Percentiles rank a stretch among this genome's conserved stretches.
These are phyloP conservation scores for Mucor piriformis DNA, from an alignment of 371 early-diverging fungal species.

Conservation along the genomic window DNA sequence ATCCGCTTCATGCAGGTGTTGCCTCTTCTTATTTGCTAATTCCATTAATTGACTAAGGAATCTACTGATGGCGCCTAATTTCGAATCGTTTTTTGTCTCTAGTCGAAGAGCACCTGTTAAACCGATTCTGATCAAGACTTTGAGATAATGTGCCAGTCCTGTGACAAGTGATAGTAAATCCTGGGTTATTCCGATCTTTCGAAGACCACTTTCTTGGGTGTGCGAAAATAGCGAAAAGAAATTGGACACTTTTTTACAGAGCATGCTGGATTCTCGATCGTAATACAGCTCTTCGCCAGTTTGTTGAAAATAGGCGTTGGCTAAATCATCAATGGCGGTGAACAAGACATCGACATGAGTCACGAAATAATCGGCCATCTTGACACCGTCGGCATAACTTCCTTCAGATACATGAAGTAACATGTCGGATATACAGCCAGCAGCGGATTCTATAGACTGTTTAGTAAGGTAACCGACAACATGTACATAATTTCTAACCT, in stretches of 20 bases:
- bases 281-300: constrained; percentile 62
- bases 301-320: constrained; percentile 34
- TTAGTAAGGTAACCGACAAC: too few relatives aligned
- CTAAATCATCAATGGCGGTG: constrained; percentile 79
- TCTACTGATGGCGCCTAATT: constrained; percentile 53
- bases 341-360: constrained; percentile 93
- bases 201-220: constrained; percentile 68
- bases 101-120: constrained; percentile 86
- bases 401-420: constrained; percentile 89
- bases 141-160: constrained; percentile 90
- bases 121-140: constrained; percentile 88
- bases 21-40: constrained; percentile 51
- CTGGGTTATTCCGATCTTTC: constrained; percentile 80
- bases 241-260: constrained; percentile 89
- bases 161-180: constrained; percentile 91
- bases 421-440: constrained; percentile 97
- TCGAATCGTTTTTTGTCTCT: constrained; percentile 50
- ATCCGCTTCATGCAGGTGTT: constrained; percentile 24
- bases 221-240: constrained; percentile 91
- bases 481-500: too few relatives aligned
- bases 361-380: constrained; percentile 91
- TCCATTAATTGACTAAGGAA: constrained; percentile 69
- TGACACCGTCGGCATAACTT: constrained; percentile 79
- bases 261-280: constrained; percentile 86
- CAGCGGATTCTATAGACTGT: constrained; percentile 81